Base-by-base conservation (phyloP, 1,139 yeast species). In the Pichia sp. region DNA sequence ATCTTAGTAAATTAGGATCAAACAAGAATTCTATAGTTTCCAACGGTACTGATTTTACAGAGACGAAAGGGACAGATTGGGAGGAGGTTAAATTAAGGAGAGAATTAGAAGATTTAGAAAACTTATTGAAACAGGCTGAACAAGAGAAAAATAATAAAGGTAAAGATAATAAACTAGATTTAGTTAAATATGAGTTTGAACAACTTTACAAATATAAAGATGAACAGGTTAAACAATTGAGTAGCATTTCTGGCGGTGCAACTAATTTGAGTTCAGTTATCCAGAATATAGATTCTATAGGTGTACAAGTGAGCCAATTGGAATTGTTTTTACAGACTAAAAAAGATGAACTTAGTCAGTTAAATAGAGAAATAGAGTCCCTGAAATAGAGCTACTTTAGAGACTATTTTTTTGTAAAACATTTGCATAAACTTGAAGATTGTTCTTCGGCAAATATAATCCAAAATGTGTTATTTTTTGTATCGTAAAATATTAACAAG, bases 61-160 rank as follows among this genome's bases (percentile, higher is more conserved):
- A 69, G 38, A 77, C 81, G 3, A 70, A 72, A 46, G 95, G 92
- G 3, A 85, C 95, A 0, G 95, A 86, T 55, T 79, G 97, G 96
- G 97, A 89, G 66, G 88, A 84, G 60, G 95, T 86, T 34, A 75
- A 95, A 56, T 74, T 89, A 56, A 82, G 83, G 68, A 78, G 94
- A 57, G 92, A 88, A 63, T 72, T 90, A 53, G 75, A 80, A 5
- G 87, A 87, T 56, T 68, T 88, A 50, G 95, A 88, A 56, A 69
- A 71, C 7, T 75, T 82, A 54, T 75, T 88, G 50, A 69, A 70
- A 5, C 74, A 75, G 53, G 83, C 86, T 1, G 83, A 83, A 59
- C 76, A 77, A 39, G 71, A 77, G n/a, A 60, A 65, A 39, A 63
- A 74, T 42, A 69, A 69, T 48, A 65, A 76, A 55, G 75, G 73